Base-by-base conservation (phyloP, 768 basidiomycete genomes). In the Mycena olivaceomarginata region DNA sequence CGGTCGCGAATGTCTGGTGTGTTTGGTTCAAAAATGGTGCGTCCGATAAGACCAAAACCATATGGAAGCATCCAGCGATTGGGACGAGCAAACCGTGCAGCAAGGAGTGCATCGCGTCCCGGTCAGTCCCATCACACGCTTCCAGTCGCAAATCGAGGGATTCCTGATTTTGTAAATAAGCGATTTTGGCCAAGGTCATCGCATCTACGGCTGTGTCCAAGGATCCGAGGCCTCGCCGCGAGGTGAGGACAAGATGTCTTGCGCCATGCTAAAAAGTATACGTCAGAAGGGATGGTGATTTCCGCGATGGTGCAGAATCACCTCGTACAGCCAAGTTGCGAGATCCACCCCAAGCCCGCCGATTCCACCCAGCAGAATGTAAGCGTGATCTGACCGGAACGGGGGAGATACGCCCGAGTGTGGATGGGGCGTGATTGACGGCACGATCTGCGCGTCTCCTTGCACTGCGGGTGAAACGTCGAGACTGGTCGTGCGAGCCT, bases 11-110 rank as follows among this genome's bases (percentile, higher is more conserved):
- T 8, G 46, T 69, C 13, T 22, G 48, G 22, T 4, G 46, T 25
- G 74, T 75, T 57, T 75, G 74, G 1, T 69, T 41, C 25, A 75
- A 43, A n/a, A 75, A 75, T n/a, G 16, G 22, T 5, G 74, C 74
- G 20, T 70, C 67, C 6, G 67, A 69, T 16, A 75, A 48, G 18
- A 64, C 67, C 40, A 69, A 5, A 7, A 66, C 39, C 74, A 75
- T 75, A 18, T 20, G 74, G 25, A 75, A 69, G 25, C 74, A 75
- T 7, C 74, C 74, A 16, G 74, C 74, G 2, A 75, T 11, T 56
- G 10, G 31, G 40, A 60, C 4, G 16, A 10, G 48, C 37, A 74
- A 11, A 48, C 53, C 40, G 53, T 20, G 39, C 15, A 75, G 16
- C 1, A 75, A 40, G 37, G 4, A 5, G 15, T 9, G 5, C 62